Conservation (phyloP, 345 rosid species). For the Zanthoxylum bungeanum region DNA sequence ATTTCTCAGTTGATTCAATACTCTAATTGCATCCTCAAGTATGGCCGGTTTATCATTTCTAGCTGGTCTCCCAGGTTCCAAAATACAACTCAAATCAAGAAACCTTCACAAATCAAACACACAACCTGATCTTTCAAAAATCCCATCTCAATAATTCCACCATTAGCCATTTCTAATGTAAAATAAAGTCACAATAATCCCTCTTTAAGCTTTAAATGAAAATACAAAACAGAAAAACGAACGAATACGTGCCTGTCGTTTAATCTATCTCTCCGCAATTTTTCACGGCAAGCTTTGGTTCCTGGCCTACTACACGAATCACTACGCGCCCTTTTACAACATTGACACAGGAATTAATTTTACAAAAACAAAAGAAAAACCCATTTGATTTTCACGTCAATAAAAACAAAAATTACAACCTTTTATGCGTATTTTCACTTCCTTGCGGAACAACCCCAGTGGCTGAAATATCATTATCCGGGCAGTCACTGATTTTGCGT, state of each 20-base stretch:
- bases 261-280: conserved; percentile 77
- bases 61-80: conserved; percentile 79
- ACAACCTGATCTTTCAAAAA: not conserved
- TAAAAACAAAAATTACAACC: conserved; percentile 22
- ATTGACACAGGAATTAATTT: not conserved
- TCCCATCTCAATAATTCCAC: not conserved
- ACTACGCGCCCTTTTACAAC: conserved; percentile 23
- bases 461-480: conserved; percentile 32
- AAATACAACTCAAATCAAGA: conserved; percentile 65
- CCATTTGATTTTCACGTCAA: not conserved
- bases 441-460: conserved; percentile 31
- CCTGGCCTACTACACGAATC: conserved; percentile 33
- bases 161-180: not conserved
- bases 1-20: conserved; percentile 69
- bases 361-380: not conserved
- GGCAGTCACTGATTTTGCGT: not conserved
- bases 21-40: conserved; percentile 78
- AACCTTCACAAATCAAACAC: conserved; percentile 45
- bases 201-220: not conserved
- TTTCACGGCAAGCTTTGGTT: conserved; percentile 86
- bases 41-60: conserved; percentile 86
- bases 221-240: not conserved
- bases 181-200: not conserved
- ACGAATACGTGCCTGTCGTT: conserved; percentile 59
- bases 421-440: conserved; percentile 40